phyloP scores from a whole-genome alignment of 2,329 filamentous ascomycete genomes.

The Hypoxylon sp. region DNA sequence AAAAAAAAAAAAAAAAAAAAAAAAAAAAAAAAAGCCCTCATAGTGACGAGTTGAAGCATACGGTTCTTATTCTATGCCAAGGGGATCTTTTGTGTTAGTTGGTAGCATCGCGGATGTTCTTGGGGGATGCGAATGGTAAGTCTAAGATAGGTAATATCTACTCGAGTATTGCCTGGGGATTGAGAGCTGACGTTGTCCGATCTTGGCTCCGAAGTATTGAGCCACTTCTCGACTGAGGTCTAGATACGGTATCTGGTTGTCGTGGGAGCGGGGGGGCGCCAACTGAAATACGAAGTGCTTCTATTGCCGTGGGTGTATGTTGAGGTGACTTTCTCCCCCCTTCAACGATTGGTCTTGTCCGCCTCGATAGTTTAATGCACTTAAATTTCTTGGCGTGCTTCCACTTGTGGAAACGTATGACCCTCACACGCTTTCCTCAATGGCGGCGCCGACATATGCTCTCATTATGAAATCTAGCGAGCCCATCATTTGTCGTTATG shows the following conservation, averaged over 20 bases:
- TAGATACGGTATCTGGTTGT: slow-evolving; percentile 2
- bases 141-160: slow-evolving; percentile 1
- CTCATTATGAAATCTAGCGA: neutral
- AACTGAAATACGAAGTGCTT: neutral
- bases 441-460: neutral
- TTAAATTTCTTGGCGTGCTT: neutral
- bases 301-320: slow-evolving; percentile 7
- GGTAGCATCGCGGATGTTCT: slow-evolving; percentile 15
- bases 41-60: neutral
- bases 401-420: neutral
- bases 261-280: slow-evolving; percentile 1
- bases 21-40: neutral
- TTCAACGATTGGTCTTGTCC: neutral
- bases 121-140: slow-evolving; percentile 14
- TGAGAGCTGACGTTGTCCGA: slow-evolving; percentile 8
- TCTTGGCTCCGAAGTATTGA: slow-evolving; percentile 5
- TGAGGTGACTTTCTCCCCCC: neutral
- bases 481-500: neutral
- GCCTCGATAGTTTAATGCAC: neutral
- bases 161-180: neutral
- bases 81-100: slow-evolving; percentile 9
- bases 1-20: neutral
- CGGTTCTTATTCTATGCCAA: slow-evolving; percentile 6
- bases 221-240: slow-evolving; percentile 8
- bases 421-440: neutral